These are phyloP conservation scores for Neurospora sp. DNA, from an alignment of 495 filamentous ascomycete species.

Conservation along the genomic window DNA sequence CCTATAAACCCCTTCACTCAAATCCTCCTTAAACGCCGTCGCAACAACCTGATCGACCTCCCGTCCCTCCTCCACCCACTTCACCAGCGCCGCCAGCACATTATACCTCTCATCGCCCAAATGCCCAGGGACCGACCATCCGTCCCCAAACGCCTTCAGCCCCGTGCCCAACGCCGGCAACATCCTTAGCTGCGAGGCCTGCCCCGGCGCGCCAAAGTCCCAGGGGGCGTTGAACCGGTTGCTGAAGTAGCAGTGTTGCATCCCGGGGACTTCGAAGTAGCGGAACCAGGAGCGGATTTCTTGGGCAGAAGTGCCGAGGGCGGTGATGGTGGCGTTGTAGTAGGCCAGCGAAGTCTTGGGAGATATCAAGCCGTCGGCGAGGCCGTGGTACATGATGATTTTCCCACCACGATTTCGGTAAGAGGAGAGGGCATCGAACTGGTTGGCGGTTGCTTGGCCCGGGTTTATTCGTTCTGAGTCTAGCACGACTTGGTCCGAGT, in stretches of 20 bases:
- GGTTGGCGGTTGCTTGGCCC: conserved; percentile 32
- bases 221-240: conserved; percentile 31
- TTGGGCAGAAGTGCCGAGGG: background rate
- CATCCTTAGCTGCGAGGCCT: conserved; percentile 17
- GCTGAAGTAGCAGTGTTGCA: conserved; percentile 34
- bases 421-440: conserved; percentile 35
- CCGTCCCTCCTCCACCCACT: conserved; percentile 42
- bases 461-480: conserved; percentile 17
- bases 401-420: conserved; percentile 41
- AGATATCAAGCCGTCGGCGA: conserved; percentile 41
- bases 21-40: conserved; percentile 32
- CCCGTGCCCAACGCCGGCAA: conserved; percentile 8
- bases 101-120: conserved; percentile 36
- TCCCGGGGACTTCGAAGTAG: conserved; percentile 36
- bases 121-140: conserved; percentile 19
- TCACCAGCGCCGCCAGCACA: conserved; percentile 37
- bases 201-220: conserved; percentile 30
- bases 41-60: conserved; percentile 34
- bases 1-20: conserved; percentile 13
- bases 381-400: conserved; percentile 47
- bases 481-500: conserved; percentile 17
- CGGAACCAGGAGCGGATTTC: conserved; percentile 29
- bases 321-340: conserved; percentile 28
- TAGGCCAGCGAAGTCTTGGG: conserved; percentile 33
- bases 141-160: conserved; percentile 16